Conservation (phyloP, 306 rosid genomes). For the Cotoneaster glaucophyllus region DNA sequence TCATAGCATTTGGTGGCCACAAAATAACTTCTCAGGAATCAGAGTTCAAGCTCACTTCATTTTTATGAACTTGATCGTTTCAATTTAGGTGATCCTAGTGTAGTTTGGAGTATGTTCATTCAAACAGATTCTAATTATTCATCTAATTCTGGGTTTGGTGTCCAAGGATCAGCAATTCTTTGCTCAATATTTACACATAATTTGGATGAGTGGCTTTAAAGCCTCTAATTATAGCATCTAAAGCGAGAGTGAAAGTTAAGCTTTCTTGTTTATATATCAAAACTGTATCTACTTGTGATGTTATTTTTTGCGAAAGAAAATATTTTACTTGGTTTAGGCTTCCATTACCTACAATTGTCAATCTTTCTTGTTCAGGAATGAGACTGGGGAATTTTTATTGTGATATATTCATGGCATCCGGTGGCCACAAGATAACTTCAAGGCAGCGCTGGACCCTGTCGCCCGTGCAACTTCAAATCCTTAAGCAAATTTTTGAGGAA, state of each 20-base stretch:
- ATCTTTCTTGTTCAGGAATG: conserved; percentile 31
- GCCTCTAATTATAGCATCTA: no score
- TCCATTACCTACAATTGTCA: not conserved
- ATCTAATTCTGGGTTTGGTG: no score
- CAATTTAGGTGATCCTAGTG: no score
- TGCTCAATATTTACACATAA: no score
- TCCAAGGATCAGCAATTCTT: no score
- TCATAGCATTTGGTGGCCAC: conserved; percentile 58
- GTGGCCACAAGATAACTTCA: conserved; percentile 54
- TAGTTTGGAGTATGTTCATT: no score
- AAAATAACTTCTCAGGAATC: conserved; percentile 33
- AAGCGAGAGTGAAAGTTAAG: no score
- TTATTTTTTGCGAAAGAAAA: not conserved
- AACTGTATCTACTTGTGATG: not conserved
- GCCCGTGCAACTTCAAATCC: conserved; percentile 60
- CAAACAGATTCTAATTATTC: no score
- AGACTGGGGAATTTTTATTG: conserved; percentile 53
- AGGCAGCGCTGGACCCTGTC: conserved; percentile 80
- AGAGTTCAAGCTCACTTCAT: no score
- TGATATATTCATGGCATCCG: conserved; percentile 55
- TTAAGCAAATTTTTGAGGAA: conserved; percentile 56
- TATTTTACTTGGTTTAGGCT: not conserved
- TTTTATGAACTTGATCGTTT: no score
- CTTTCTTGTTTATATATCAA: not conserved
- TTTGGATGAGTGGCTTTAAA: no score